phyloP scores from a whole-genome alignment of 306 rosid species.

The Spatholobus suberectus region DNA sequence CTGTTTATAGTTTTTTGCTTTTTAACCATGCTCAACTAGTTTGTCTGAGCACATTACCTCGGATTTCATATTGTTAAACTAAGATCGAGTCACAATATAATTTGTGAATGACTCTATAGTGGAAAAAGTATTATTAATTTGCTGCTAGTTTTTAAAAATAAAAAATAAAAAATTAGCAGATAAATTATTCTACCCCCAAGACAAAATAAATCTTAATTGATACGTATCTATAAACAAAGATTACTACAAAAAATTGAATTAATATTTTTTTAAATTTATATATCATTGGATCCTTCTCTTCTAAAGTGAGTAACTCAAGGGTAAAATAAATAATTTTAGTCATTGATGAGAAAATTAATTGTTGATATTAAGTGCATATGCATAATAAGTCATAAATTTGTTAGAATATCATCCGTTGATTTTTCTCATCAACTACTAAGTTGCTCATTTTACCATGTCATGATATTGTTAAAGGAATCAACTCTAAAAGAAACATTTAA shows the following conservation, averaged over 20 bases:
- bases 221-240: neutral
- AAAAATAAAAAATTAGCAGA: neutral
- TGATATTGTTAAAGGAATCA: neutral
- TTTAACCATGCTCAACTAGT: neutral
- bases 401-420: neutral
- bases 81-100: neutral
- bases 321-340: neutral
- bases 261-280: neutral
- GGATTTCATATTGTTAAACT: neutral
- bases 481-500: neutral
- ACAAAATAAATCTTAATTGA: neutral
- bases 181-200: neutral
- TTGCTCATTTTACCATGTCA: neutral
- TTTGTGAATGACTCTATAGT: neutral
- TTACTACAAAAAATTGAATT: neutral
- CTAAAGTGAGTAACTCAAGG: no score
- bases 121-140: neutral
- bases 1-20: neutral
- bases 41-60: neutral
- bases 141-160: neutral
- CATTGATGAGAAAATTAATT: neutral
- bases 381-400: no score
- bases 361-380: neutral
- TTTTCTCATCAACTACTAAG: neutral
- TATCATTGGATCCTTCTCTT: neutral